Evolutionary conservation across 345 rosid genomes (phyloP).

Genomic region (Geranium rotundifolium): DNA sequence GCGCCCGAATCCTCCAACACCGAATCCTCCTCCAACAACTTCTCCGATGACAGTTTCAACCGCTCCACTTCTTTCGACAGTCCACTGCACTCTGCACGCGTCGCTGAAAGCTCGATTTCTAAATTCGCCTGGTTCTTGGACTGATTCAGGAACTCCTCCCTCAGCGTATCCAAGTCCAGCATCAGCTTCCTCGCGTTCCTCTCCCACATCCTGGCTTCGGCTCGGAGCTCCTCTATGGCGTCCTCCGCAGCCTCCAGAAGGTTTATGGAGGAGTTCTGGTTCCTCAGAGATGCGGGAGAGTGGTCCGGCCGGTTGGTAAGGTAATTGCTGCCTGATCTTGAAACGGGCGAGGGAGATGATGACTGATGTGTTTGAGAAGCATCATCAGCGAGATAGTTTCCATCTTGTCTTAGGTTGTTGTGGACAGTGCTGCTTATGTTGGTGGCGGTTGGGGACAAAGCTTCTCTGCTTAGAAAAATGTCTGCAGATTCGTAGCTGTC

Average conservation of each 20-base stretch:
- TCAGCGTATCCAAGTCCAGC: constrained; percentile 35
- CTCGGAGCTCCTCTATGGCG: constrained; percentile 30
- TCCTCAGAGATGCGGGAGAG: constrained; percentile 12
- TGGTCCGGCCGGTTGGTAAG: constrained; percentile 12
- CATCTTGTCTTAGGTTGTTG: constrained; percentile 12
- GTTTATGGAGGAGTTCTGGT: constrained; percentile 26
- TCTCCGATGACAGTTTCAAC: constrained; percentile 23
- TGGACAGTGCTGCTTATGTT: constrained; percentile 5
- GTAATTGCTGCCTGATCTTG: constrained; percentile 16
- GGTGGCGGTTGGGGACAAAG: constrained; percentile 9
- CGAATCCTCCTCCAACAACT: constrained; percentile 12
- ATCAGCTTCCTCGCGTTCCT: constrained; percentile 34
- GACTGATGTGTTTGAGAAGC: constrained; percentile 21
- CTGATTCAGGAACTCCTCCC: constrained; percentile 31
- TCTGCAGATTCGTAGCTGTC: constrained; percentile 27
- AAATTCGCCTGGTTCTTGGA: constrained; percentile 26
- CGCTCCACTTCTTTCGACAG: constrained; percentile 37
- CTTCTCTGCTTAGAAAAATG: constrained; percentile 13
- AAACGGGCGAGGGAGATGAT: constrained; percentile 11
- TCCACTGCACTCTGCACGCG: constrained; percentile 29
- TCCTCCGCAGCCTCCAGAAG: constrained; percentile 41
- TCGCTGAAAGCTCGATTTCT: constrained; percentile 33
- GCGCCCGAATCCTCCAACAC: constrained; percentile 19
- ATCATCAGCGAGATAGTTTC: constrained; percentile 7
- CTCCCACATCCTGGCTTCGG: constrained; percentile 50